A percentile compares a stretch with the other conserved stretches of the same genome.
Evolutionary conservation across 2,329 filamentous ascomycete species (phyloP).

Genomic region (Pseudogymnoascus sp.): DNA sequence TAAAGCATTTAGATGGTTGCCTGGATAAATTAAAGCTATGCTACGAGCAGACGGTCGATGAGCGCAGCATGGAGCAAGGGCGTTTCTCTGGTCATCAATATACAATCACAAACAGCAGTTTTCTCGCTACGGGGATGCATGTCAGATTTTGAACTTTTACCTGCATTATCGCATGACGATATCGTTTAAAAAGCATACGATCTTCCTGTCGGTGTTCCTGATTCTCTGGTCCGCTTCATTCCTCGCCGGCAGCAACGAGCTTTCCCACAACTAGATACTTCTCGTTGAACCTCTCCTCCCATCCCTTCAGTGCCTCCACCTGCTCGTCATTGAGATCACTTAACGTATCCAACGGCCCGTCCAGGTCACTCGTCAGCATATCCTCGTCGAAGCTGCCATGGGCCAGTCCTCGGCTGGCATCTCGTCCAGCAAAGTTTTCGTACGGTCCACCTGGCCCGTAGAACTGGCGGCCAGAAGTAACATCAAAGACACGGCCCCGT

Average conservation of each 20-base stretch:
- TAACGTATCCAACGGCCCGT: slow-evolving; percentile 73
- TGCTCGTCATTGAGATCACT: slow-evolving; percentile 66
- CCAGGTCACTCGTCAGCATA: slow-evolving; percentile 87
- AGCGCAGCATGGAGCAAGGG: slow-evolving; percentile 36
- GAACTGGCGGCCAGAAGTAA: slow-evolving; percentile 79
- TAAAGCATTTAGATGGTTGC: slow-evolving; percentile 30
- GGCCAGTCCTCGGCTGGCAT: slow-evolving; percentile 81
- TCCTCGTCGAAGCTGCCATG: slow-evolving; percentile 89
- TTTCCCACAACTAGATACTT: slow-evolving; percentile 95
- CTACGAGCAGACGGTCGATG: slow-evolving; percentile 4
- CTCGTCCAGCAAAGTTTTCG: slow-evolving; percentile 88
- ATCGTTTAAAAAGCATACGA: background rate
- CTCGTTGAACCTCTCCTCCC: slow-evolving; percentile 88
- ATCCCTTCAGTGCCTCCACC: slow-evolving; percentile 75
- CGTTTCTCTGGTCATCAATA: slow-evolving; percentile 3
- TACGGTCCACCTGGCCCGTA: slow-evolving; percentile 95
- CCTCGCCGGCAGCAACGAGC: slow-evolving; percentile 60
- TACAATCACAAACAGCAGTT: slow-evolving; percentile 54
- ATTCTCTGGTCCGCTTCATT: slow-evolving; percentile 12
- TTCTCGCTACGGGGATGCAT: background rate
- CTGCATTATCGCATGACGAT: background rate
- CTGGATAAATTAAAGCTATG: slow-evolving; percentile 1
- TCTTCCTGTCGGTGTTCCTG: background rate
- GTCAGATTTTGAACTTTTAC: slow-evolving; percentile 6
- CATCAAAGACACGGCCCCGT: slow-evolving; percentile 85